Evolutionary conservation across 23 red algal genomes (phyloP), one percentile per base, ranked within the genome.

Genomic region (Gracilaria domingensis): DNA sequence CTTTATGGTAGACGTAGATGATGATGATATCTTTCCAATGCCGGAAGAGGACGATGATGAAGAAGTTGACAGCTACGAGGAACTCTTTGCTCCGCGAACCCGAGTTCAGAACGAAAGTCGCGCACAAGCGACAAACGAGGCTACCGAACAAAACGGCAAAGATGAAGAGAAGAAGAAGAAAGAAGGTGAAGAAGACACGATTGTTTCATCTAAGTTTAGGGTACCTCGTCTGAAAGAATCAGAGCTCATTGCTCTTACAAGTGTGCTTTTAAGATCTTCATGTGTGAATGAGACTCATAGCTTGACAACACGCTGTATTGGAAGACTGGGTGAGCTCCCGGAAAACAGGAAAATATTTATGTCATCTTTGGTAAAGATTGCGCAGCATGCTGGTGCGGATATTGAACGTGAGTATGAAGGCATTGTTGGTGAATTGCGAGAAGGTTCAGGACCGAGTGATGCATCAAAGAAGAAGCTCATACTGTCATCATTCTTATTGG

Each of bases 341-440:
- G 48, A 62, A 12, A 92, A 75, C 66, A 58, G 80, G 16, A 79
- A 71, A 14, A 50, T 75, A 29, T 76, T 84, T 33, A 66, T 92
- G 64, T 55, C 65, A 9, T 69, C 89, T n/a, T 79, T 92, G n/a
- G 80, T 83, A 60, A n/a, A n/a, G 20, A 84, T 84, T 36, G 89
- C 79, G 4, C 62, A 71, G 20, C 55, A 75, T 14, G 66, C 80
- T 18, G 89, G 89, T 4, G 33, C 37, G 40, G 71, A 74, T 42
- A 76, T 92, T 65, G 58, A 75, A 51, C 24, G 69, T 53, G 78
- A 83, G 38, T 92, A 84, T 47, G 33, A 45, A 21, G 33, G 38
- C 14, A 18, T 66, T 12, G 69, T 92, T 55, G 44, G 47, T 17
- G 67, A 58, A 17, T 75, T 84, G 45, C 40, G 67, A n/a, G 53